Evolutionary conservation across 768 basidiomycete genomes (phyloP).

Genomic region (Chiua virens): DNA sequence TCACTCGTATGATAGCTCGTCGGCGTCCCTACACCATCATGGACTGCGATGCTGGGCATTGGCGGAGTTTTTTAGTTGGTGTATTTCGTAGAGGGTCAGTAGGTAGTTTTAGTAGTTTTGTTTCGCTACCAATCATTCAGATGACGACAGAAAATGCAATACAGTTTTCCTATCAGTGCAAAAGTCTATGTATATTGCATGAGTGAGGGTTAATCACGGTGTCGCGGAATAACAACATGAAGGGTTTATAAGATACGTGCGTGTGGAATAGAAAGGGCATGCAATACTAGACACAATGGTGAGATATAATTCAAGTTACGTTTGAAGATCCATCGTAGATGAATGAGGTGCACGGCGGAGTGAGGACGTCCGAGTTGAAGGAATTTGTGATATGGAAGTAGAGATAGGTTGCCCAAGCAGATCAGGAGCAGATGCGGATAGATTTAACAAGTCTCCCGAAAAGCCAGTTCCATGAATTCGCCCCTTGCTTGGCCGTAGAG

Average conservation of each 20-base stretch:
- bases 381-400: slow-evolving; percentile 5
- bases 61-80: slow-evolving; percentile 9
- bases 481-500: slow-evolving; percentile 17
- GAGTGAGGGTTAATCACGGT: not conserved
- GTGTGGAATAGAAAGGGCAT: slow-evolving; percentile 19
- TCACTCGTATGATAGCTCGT: slow-evolving; percentile 19
- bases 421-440: slow-evolving; percentile 29
- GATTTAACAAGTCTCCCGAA: slow-evolving; percentile 6
- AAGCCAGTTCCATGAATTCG: slow-evolving; percentile 9
- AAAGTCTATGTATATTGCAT: not conserved
- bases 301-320: slow-evolving; percentile 26
- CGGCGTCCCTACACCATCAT: slow-evolving; percentile 8
- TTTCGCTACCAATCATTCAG: slow-evolving; percentile 1
- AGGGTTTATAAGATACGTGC: slow-evolving; percentile 18
- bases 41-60: slow-evolving; percentile 21
- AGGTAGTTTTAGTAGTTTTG: slow-evolving; percentile 7
- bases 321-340: slow-evolving; percentile 22
- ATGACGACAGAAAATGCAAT: slow-evolving; percentile 9
- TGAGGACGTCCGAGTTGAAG: slow-evolving; percentile 6
- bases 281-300: slow-evolving; percentile 12
- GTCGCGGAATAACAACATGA: not conserved
- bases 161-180: not conserved
- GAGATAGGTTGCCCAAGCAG: slow-evolving; percentile 17
- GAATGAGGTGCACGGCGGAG: slow-evolving; percentile 12
- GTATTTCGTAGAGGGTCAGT: slow-evolving; percentile 18